These are phyloP conservation scores for Metarhizium brunneum DNA, from an alignment of 2,329 filamentous ascomycete genomes.

Conservation along the genomic window DNA sequence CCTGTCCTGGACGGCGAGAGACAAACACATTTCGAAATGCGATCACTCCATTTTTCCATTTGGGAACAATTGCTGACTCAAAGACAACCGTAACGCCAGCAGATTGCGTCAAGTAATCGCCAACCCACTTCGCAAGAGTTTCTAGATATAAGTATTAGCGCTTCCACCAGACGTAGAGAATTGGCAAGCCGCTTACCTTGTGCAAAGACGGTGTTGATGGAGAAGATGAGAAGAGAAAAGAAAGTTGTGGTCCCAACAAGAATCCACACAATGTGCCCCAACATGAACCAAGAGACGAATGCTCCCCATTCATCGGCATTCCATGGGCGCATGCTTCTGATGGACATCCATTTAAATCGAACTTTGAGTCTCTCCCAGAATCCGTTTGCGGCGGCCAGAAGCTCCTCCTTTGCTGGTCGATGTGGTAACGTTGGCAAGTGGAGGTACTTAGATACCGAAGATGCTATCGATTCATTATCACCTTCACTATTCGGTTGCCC, in stretches of 20 bases:
- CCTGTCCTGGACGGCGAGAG: slow-evolving; percentile 78
- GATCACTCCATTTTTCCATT: slow-evolving; percentile 91
- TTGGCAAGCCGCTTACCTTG: slow-evolving; percentile 52
- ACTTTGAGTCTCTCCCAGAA: slow-evolving; percentile 88
- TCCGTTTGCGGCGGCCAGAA: slow-evolving; percentile 81
- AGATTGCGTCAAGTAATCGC: slow-evolving; percentile 90
- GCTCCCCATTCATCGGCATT: slow-evolving; percentile 95
- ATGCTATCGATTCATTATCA: slow-evolving; percentile 33
- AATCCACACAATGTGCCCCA: slow-evolving; percentile 91
- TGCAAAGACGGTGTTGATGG: slow-evolving; percentile 92
- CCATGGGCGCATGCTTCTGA: slow-evolving; percentile 86
- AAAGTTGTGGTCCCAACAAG: slow-evolving; percentile 97
- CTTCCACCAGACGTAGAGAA: background rate
- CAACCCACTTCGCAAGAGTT: slow-evolving; percentile 85
- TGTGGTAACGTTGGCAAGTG: slow-evolving; percentile 65
- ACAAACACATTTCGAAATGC: slow-evolving; percentile 96
- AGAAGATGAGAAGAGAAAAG: slow-evolving; percentile 81
- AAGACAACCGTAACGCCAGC: slow-evolving; percentile 92
- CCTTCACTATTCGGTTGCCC: slow-evolving; percentile 7
- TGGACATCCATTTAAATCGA: slow-evolving; percentile 96
- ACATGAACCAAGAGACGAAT: slow-evolving; percentile 85
- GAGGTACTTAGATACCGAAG: slow-evolving; percentile 50
- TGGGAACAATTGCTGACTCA: slow-evolving; percentile 94
- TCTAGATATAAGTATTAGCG: slow-evolving; percentile 41
- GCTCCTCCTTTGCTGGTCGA: slow-evolving; percentile 84